Percentiles rank a stretch among this genome's conserved stretches.
phyloP scores from a whole-genome alignment of 805 yeast species.

The Yarrowia sp. region DNA sequence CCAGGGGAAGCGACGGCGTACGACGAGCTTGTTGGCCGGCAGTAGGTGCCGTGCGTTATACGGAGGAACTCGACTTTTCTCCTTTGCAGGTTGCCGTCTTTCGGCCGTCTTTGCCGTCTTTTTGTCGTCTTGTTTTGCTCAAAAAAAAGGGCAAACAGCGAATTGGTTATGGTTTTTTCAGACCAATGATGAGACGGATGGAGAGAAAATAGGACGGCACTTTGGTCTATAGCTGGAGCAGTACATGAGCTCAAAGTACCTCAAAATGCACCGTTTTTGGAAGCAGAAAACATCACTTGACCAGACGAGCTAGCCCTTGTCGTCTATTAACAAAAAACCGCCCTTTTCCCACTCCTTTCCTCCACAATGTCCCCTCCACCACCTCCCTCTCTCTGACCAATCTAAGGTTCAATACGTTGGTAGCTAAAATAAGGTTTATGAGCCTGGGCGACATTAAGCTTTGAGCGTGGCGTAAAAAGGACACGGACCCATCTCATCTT shows the following conservation, averaged over 20 bases:
- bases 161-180: conserved; percentile 12
- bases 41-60: neutral
- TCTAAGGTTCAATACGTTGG: conserved; percentile 33
- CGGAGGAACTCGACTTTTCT: neutral
- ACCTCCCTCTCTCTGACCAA: conserved; percentile 16
- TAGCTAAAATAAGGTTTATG: conserved; percentile 11
- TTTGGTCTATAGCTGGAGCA: no score
- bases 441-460: conserved; percentile 17
- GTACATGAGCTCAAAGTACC: no score
- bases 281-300: no score
- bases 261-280: no score
- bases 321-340: no score
- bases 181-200: neutral
- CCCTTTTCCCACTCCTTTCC: no score
- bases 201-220: no score
- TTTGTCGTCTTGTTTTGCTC: neutral
- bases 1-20: neutral
- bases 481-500: conserved; percentile 21
- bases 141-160: neutral
- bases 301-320: no score
- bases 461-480: conserved; percentile 34
- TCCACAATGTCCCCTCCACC: no score
- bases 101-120: neutral
- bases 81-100: neutral
- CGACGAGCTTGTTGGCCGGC: neutral